phyloP scores from a whole-genome alignment of 345 rosid genomes.

The Eucalyptus paniculata region DNA sequence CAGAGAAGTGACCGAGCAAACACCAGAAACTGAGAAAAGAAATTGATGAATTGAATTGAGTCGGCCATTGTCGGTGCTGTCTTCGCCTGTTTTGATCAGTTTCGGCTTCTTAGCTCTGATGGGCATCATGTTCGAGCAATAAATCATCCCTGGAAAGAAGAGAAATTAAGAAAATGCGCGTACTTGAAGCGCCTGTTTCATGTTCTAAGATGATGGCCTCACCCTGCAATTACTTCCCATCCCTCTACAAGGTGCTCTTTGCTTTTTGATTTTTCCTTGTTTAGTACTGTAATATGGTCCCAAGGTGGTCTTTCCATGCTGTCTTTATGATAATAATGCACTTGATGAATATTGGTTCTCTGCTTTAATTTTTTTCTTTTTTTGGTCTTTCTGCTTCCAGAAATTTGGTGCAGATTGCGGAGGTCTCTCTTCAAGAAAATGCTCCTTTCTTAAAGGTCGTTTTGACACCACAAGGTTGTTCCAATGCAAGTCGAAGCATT shows the following conservation, averaged over 20 bases:
- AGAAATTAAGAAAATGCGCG: not conserved
- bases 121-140: not conserved
- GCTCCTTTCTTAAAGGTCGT: constrained; percentile 29
- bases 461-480: constrained; percentile 10
- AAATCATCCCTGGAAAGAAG: not conserved
- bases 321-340: not conserved
- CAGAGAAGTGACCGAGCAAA: not conserved
- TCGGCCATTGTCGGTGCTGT: not conserved
- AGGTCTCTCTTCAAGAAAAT: constrained; percentile 31
- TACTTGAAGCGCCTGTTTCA: not conserved
- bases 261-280: not conserved
- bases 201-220: constrained; percentile 1
- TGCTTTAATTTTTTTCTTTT: not conserved
- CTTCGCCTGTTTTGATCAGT: not conserved
- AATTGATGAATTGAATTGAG: not conserved
- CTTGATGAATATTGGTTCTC: not conserved
- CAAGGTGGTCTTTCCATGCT: not conserved
- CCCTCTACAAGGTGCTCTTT: constrained; percentile 10
- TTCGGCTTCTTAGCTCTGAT: not conserved
- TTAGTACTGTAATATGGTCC: not conserved
- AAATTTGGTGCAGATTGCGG: constrained; percentile 23
- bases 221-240: constrained; percentile 2
- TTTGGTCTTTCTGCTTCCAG: constrained; percentile 7
- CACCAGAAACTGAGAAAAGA: not conserved
- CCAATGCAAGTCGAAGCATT: not conserved